Evolutionary conservation across 2,329 filamentous ascomycete genomes (phyloP).

Genomic region (Mycogone perniciosa): DNA sequence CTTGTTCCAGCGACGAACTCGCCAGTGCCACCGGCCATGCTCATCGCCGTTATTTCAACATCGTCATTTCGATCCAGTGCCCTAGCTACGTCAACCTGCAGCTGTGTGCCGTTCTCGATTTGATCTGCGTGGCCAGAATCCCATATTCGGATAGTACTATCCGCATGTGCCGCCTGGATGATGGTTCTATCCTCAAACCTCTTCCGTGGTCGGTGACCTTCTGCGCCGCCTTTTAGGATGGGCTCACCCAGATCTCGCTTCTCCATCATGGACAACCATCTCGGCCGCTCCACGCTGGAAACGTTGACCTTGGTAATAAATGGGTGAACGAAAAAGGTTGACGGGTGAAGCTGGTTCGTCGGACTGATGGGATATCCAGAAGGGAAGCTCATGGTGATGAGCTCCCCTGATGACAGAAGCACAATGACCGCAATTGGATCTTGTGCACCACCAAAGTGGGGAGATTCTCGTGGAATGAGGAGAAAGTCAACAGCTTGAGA

Average conservation of each 20-base stretch:
- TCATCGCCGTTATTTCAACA: conserved; percentile 71
- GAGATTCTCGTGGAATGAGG: conserved; percentile 72
- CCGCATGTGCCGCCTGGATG: conserved; percentile 79
- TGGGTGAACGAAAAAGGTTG: conserved; percentile 81
- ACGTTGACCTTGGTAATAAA: conserved; percentile 71
- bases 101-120: conserved; percentile 73
- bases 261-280: conserved; percentile 90
- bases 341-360: conserved; percentile 87
- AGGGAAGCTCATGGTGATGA: conserved; percentile 86
- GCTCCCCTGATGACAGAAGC: conserved; percentile 76
- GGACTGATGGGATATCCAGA: conserved; percentile 86
- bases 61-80: conserved; percentile 74
- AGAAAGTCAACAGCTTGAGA: conserved; percentile 75
- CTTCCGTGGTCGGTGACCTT: conserved; percentile 62
- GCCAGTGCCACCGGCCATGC: conserved; percentile 70
- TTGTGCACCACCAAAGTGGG: conserved; percentile 80
- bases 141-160: conserved; percentile 89
- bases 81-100: conserved; percentile 82
- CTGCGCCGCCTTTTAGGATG: conserved; percentile 72
- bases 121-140: conserved; percentile 88
- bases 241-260: conserved; percentile 70
- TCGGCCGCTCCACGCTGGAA: conserved; percentile 66
- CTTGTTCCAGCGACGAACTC: conserved; percentile 79
- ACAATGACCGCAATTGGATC: conserved; percentile 83
- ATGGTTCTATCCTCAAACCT: conserved; percentile 79